Conservation (phyloP, 192 early-diverging fungal species). For the Mortierella alpina region DNA sequence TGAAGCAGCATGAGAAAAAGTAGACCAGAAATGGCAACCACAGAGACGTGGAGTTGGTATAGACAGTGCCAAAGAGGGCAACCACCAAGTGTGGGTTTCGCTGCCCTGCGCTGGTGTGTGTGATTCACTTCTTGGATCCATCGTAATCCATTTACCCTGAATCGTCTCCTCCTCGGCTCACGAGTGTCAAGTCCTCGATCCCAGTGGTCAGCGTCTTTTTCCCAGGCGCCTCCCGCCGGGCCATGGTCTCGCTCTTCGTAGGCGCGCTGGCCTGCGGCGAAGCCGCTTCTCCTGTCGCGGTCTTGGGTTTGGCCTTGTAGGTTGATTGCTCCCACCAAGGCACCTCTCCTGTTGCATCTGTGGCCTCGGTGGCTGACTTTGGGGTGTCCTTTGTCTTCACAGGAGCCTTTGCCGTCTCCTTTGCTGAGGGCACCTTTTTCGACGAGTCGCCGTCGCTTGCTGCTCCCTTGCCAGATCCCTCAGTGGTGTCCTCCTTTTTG, state of each 20-base stretch:
- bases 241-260: conserved; percentile 14
- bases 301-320: conserved; percentile 34
- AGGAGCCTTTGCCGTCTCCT: not conserved
- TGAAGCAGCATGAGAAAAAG: not conserved
- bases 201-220: conserved; percentile 18
- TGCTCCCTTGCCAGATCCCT: not conserved
- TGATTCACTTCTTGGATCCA: not conserved
- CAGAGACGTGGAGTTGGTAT: not conserved
- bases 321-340: conserved; percentile 55
- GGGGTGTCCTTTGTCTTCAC: conserved; percentile 4
- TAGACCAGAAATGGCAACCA: not conserved
- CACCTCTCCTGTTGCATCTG: conserved; percentile 1
- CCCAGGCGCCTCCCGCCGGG: conserved; percentile 19
- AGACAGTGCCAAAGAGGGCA: not conserved
- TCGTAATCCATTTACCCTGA: conserved; percentile 37
- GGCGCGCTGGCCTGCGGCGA: not conserved
- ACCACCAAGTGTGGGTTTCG: too few species aligned
- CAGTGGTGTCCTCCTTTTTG: conserved; percentile 16
- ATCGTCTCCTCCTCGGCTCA: conserved; percentile 46
- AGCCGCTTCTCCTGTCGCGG: not conserved
- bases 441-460: not conserved
- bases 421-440: not conserved
- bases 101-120: too few species aligned
- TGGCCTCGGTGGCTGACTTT: not conserved
- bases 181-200: conserved; percentile 30